Evolutionary conservation across 2,329 filamentous ascomycete genomes (phyloP), one percentile per base, ranked within the genome.

Genomic region (Balansia obtecta): DNA sequence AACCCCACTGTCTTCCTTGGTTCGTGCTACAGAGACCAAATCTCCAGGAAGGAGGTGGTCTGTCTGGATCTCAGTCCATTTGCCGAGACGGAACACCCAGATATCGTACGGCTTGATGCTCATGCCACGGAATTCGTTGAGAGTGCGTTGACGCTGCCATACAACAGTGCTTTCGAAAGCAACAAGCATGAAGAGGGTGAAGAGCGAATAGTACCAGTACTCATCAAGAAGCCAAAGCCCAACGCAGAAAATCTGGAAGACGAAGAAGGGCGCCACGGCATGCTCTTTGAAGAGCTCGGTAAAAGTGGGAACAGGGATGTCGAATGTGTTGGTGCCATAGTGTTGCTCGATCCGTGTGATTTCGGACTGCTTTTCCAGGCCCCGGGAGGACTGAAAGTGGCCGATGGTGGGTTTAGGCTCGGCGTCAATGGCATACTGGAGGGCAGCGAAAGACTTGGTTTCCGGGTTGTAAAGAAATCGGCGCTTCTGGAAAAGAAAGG

Each of bases 121-220:
- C 94, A 98, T 98, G 59, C 91, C 89, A 46, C 93, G 88, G 73
- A 98, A 98, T 69, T 98, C 93, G 63, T 80, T 94, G 57, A 98
- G 71, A 2, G 94, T 98, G 58, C 91, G 80, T 77, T 98, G 93
- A 54, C 93, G 83, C 72, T 98, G 93, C 94, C 93, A 98, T 15
- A 98, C 94, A 38, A 98, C 94, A 2, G 93, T 98, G 67, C 90
- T 96, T 73, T 98, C 93, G 60, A 98, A 98, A 52, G 82, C 84
- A 58, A 98, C 88, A 50, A 98, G 80, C 94, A 98, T 98, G 72
- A 97, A 90, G 20, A 98, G 82, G 0, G 94, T 98, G 69, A 98
- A 98, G 18, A 98, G 80, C 54, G 93, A 97, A 72, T 98, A 98
- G 74, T 98, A 98, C 93, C 94, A 98, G 71, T 97, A 98, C 70